These are phyloP conservation scores for Monilinia vaccinii-corymbosi DNA, from an alignment of 2,329 filamentous ascomycete species.

Conservation along the genomic window DNA sequence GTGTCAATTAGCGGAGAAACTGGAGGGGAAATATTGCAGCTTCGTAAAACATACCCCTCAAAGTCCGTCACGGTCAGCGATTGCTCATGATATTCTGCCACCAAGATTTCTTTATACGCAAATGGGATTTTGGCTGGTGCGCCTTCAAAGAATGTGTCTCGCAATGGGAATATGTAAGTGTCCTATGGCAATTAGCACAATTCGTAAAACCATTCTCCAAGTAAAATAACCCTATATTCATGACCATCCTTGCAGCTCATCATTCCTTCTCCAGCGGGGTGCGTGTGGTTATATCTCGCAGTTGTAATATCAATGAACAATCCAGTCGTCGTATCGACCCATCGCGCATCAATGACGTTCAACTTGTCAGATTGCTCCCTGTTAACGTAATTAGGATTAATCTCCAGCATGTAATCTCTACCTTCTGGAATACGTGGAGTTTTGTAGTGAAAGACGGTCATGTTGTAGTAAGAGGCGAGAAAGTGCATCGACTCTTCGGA, in stretches of 20 bases:
- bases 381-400: conserved; percentile 63
- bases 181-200: conserved; percentile 31
- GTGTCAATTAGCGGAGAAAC: background rate
- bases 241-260: conserved; percentile 44
- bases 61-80: conserved; percentile 43
- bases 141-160: conserved; percentile 61
- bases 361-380: conserved; percentile 53
- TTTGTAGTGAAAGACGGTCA: conserved; percentile 30
- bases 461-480: conserved; percentile 40
- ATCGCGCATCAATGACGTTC: conserved; percentile 78
- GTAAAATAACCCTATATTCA: conserved; percentile 35
- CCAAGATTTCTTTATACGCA: conserved; percentile 48
- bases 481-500: conserved; percentile 46
- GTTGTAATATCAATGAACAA: conserved; percentile 80
- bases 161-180: conserved; percentile 57
- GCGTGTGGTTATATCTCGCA: conserved; percentile 38
- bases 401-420: conserved; percentile 60
- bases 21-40: conserved; percentile 17
- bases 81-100: conserved; percentile 46
- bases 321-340: conserved; percentile 68
- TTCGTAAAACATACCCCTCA: conserved; percentile 36
- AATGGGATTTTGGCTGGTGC: conserved; percentile 57
- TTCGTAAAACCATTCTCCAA: background rate
- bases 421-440: conserved; percentile 29
- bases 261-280: conserved; percentile 36